Base-by-base conservation (phyloP, 2,329 filamentous ascomycete genomes). In the Lasiodiplodia theobromae region DNA sequence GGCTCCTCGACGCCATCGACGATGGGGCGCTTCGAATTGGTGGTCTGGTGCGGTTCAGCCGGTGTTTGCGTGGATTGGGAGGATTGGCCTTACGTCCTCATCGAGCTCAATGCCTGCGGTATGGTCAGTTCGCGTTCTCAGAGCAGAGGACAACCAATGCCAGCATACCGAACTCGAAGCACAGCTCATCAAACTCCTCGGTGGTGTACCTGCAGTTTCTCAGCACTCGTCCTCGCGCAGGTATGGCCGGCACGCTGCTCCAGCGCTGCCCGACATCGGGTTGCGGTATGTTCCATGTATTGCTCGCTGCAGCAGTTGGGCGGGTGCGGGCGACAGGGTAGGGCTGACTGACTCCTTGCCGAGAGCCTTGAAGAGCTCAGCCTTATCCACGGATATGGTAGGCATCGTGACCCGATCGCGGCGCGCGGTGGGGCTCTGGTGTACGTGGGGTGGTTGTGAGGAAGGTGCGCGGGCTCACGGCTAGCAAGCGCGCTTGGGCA, bases 301-400 rank as follows among this genome's bases (percentile, higher is more conserved):
- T 67, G 25, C 53, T 63, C 53, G 34, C 47, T 37, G 66, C 58
- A 28, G 37, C 44, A 25, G 14, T n/a, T 40, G 23, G 8, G 53
- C n/a, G 47, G 8, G 6, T 52, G 44, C 44, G 14, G 28, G 21
- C n/a, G n/a, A 28, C 14, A 25, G 16, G 38, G 38, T 68, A 64
- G 70, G 47, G 69, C 31, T 51, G 37, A 81, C 87, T 81, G 87
- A 97, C 88, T 96, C 90, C 83, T 91, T 90, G 78, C 94, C 95
- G 70, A 99, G 88, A 79, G 92, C 94, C 84, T 96, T 90, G 87
- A 92, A 98, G 79, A 99, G 92, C 78, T 91, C 93, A 77, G 94
- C 94, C 86, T 98, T 99, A 86, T 98, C 92, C 75, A 98, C 94
- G 75, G 91, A 87, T 76, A 99, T 97, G 79, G 96, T 99, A 83